Evolutionary conservation across 2,329 filamentous ascomycete genomes (phyloP).

Genomic region (Cladophialophora chaetospira): DNA sequence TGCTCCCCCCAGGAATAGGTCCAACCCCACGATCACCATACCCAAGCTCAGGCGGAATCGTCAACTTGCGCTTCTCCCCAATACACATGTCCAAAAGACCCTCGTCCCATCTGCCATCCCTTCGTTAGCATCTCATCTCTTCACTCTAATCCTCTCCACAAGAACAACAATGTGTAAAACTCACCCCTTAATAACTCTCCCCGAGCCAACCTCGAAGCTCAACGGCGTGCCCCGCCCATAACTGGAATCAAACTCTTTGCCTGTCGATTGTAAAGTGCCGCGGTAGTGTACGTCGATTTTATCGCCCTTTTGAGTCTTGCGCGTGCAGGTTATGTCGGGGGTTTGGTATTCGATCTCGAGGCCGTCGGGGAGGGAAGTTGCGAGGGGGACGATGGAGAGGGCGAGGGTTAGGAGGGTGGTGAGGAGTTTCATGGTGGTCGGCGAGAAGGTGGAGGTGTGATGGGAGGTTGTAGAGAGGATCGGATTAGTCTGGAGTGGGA

Average conservation of each 20-base stretch:
- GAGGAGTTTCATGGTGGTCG: constrained; percentile 24
- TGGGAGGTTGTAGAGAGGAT: not conserved
- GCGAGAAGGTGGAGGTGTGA: not conserved
- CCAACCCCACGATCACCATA: constrained; percentile 78
- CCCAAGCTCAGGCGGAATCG: constrained; percentile 80
- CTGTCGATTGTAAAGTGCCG: constrained; percentile 73
- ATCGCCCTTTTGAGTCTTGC: constrained; percentile 76
- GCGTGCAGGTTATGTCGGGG: constrained; percentile 69
- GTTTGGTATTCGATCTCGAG: constrained; percentile 78
- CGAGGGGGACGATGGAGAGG: constrained; percentile 41
- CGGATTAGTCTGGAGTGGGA: too few species aligned
- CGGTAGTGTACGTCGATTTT: constrained; percentile 84
- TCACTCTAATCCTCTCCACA: not conserved
- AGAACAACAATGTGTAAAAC: constrained; percentile 36
- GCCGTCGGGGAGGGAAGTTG: constrained; percentile 53
- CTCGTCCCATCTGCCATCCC: constrained; percentile 68
- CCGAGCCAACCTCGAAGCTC: constrained; percentile 74
- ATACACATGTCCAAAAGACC: constrained; percentile 93
- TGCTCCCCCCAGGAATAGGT: constrained; percentile 80
- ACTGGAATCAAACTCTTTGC: constrained; percentile 78
- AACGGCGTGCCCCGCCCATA: constrained; percentile 79
- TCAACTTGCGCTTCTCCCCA: constrained; percentile 87
- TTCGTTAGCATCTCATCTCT: not conserved
- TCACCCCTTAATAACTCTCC: constrained; percentile 86
- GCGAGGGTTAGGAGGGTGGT: constrained; percentile 36